Percentiles rank a stretch among this genome's conserved stretches.
Evolutionary conservation across 495 filamentous ascomycete genomes (phyloP).

Genomic region (Aspergillus cristatus): DNA sequence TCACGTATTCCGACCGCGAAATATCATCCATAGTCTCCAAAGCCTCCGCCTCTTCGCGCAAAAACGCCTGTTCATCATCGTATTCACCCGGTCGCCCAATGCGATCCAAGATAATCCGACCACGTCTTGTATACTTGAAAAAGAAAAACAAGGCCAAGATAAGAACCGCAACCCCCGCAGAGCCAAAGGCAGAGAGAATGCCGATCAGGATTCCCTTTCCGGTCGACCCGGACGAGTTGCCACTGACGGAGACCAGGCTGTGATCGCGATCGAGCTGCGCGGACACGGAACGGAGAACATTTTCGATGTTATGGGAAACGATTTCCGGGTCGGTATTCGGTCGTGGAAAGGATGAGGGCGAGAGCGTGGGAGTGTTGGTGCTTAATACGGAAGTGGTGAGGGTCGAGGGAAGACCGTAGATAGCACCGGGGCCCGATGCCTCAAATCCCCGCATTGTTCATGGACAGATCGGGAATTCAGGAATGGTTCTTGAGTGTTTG

Average conservation of each 20-base stretch:
- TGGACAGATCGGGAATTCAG: no score
- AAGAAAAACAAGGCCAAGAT: constrained; percentile 85
- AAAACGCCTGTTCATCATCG: constrained; percentile 92
- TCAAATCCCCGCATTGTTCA: constrained; percentile 40
- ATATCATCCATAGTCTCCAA: constrained; percentile 94
- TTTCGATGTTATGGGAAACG: constrained; percentile 16
- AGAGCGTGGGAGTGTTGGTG: constrained; percentile 22
- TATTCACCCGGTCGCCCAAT: constrained; percentile 92
- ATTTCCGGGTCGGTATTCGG: constrained; percentile 5
- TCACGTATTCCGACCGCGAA: constrained; percentile 76
- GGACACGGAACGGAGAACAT: constrained; percentile 24
- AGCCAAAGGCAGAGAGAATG: constrained; percentile 92
- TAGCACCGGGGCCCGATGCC: constrained; percentile 33
- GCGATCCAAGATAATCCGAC: constrained; percentile 87
- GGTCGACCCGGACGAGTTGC: constrained; percentile 41
- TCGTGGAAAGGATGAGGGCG: constrained; percentile 15
- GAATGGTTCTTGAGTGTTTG: no score
- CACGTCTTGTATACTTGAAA: constrained; percentile 80
- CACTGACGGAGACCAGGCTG: constrained; percentile 21
- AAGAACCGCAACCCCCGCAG: constrained; percentile 70
- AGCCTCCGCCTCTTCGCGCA: constrained; percentile 87
- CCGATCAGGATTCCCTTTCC: constrained; percentile 87
- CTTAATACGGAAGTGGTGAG: constrained; percentile 23
- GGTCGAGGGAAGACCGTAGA: constrained; percentile 30
- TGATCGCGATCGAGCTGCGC: constrained; percentile 15